These are phyloP conservation scores for Epichloe hybrida DNA, from an alignment of 2,329 filamentous ascomycete genomes.

Conservation along the genomic window DNA sequence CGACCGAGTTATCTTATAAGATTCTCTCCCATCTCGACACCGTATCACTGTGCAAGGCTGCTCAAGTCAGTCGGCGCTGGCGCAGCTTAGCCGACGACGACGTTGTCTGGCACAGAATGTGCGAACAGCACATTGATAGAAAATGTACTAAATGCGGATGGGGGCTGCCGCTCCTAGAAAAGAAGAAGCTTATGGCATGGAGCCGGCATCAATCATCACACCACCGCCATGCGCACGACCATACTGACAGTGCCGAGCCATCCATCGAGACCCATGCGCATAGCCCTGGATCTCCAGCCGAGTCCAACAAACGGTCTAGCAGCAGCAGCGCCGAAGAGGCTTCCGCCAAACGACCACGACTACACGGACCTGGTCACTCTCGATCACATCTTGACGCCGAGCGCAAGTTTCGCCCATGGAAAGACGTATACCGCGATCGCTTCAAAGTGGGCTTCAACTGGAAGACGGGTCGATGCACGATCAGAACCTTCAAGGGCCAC, in stretches of 20 bases:
- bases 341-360: conserved; percentile 21
- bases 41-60: conserved; percentile 85
- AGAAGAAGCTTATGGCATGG: conserved; percentile 75
- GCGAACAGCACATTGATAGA: conserved; percentile 87
- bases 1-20: conserved; percentile 82
- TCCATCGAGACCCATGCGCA: conserved; percentile 13
- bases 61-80: conserved; percentile 86
- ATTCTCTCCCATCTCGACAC: conserved; percentile 90
- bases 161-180: conserved; percentile 80
- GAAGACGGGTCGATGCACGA: conserved; percentile 84
- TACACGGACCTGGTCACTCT: conserved; percentile 13
- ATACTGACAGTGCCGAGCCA: conserved; percentile 8
- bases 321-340: conserved; percentile 17
- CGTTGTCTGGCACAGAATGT: conserved; percentile 95
- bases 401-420: conserved; percentile 61
- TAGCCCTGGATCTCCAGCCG: conserved; percentile 9
- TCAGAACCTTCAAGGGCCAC: conserved; percentile 72
- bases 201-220: conserved; percentile 54
- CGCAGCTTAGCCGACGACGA: conserved; percentile 86
- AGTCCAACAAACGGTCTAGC: conserved; percentile 21
- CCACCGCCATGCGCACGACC: conserved; percentile 7
- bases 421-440: conserved; percentile 88
- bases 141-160: conserved; percentile 94
- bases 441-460: conserved; percentile 96
- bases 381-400: conserved; percentile 26